phyloP scores from a whole-genome alignment of 2,329 filamentous ascomycete genomes.

The Aspergillus proliferans region DNA sequence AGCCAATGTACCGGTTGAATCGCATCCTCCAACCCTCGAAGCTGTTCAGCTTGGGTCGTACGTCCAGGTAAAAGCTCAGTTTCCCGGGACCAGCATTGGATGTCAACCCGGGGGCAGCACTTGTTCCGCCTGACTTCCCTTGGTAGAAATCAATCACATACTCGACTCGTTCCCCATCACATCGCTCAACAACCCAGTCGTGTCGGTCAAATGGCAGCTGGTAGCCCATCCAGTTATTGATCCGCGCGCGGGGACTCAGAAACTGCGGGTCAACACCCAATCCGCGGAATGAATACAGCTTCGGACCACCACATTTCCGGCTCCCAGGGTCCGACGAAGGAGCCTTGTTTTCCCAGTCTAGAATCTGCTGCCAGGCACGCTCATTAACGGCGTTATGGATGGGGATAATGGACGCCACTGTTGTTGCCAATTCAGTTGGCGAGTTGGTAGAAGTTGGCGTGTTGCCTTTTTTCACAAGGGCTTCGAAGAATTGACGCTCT shows the following conservation, averaged over 20 bases:
- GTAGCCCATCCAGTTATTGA: conserved; percentile 84
- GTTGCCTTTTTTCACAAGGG: conserved; percentile 88
- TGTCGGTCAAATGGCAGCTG: conserved; percentile 88
- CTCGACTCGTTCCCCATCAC: conserved; percentile 67
- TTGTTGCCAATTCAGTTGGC: conserved; percentile 47
- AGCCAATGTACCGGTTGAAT: conserved; percentile 42
- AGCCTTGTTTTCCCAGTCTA: conserved; percentile 74
- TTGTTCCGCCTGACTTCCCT: conserved; percentile 48
- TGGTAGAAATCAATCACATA: conserved; percentile 99
- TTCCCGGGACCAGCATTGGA: conserved; percentile 33
- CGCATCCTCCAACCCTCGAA: conserved; percentile 57
- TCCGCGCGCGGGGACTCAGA: conserved; percentile 74
- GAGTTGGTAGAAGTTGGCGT: conserved; percentile 48
- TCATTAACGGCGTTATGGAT: conserved; percentile 99
- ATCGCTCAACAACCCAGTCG: conserved; percentile 94
- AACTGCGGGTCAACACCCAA: conserved; percentile 42
- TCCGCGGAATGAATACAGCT: conserved; percentile 77
- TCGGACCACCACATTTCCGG: conserved; percentile 68
- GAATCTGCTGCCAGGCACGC: conserved; percentile 87
- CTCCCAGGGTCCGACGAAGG: conserved; percentile 49
- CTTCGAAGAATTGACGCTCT: conserved; percentile 96
- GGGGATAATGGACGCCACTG: conserved; percentile 88
- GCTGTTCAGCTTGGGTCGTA: conserved; percentile 59
- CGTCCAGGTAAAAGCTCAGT: conserved; percentile 60
- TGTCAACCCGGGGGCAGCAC: conserved; percentile 20